Evolutionary conservation across 441 rosid genomes (phyloP), one percentile per base, ranked within the genome.

Genomic region (Aquilaria agallochum): DNA sequence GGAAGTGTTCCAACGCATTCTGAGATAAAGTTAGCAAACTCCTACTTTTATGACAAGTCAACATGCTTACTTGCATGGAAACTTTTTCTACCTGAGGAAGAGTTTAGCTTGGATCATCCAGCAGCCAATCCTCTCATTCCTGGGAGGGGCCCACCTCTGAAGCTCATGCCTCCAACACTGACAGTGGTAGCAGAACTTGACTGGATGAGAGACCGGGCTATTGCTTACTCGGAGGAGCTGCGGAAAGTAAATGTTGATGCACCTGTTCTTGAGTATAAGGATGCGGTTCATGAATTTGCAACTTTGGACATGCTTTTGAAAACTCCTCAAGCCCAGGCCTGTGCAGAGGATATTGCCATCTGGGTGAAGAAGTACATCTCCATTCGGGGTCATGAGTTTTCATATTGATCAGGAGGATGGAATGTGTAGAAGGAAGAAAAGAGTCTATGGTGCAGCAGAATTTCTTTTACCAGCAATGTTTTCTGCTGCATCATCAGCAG

Each of bases 201-300:
- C 76, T 92, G 95, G 94, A 92, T 92, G 98, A 88, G 92, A 69
- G 98, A 92, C 61, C 81, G 96, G 55, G 98, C 96, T 72, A 88
- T 92, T 31, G 93, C 95, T 47, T 92, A 92, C 79, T 90, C 98
- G 0, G 94, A 92, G 77, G 94, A 87, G 68, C 78, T 92, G 42
- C 78, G 98, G 47, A 92, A 90, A 74, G 92, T 92, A 48, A 88
- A 90, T 40, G 98, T 92, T 6, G 92, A 92, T 63, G 90, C 96
- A 30, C 96, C 98, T 12, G 96, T 92, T 33, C 84, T 90, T 5
- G 98, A 90, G 71, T 92, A 92, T 50, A 92, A 92, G 74, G 98
- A 92, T 60, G 96, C 96, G 9, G 97, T 92, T 63, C 98, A 92
- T 40, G 96, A 90, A 72, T 92, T 92, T 80, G 98, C 98, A 13